Conservation (phyloP, 1,139 yeast genomes). For the Debaryomyces subglobosus region DNA sequence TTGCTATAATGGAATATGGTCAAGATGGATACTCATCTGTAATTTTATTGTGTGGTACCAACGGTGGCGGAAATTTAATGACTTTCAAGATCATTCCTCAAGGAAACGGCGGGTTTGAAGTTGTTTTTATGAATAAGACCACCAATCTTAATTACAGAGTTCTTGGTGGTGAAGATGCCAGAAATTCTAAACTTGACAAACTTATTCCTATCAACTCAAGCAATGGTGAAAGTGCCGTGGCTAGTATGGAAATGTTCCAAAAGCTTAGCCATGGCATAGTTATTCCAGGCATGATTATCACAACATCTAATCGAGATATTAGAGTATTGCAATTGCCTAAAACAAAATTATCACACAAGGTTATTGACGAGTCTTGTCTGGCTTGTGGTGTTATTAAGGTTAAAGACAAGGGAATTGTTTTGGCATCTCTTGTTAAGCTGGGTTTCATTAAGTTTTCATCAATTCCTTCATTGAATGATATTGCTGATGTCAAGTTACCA, state of each 20-base stretch:
- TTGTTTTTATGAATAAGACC: slow-evolving; percentile 55
- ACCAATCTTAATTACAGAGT: slow-evolving; percentile 42
- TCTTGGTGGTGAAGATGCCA: slow-evolving; percentile 36
- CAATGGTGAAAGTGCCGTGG: slow-evolving; percentile 66
- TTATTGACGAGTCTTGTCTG: slow-evolving; percentile 65
- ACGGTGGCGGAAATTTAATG: slow-evolving; percentile 68
- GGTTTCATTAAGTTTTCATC: slow-evolving; percentile 45
- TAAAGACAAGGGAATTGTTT: slow-evolving; percentile 34
- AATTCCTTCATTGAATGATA: slow-evolving; percentile 43
- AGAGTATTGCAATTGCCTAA: slow-evolving; percentile 66
- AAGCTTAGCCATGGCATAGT: slow-evolving; percentile 63
- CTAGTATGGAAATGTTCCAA: slow-evolving; percentile 61
- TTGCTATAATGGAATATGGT: slow-evolving; percentile 69
- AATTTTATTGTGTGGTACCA: slow-evolving; percentile 76
- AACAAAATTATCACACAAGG: slow-evolving; percentile 63
- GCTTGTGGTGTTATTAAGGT: slow-evolving; percentile 41
- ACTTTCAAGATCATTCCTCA: slow-evolving; percentile 72
- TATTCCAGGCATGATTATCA: slow-evolving; percentile 64
- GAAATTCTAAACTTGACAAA: slow-evolving; percentile 53
- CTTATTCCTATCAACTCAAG: slow-evolving; percentile 62
- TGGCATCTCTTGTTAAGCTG: slow-evolving; percentile 39
- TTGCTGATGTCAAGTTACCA: slow-evolving; percentile 39
- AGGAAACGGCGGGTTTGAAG: slow-evolving; percentile 68
- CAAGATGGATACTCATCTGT: slow-evolving; percentile 73
- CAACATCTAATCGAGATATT: slow-evolving; percentile 63